Base-by-base conservation (phyloP, 163 green algal species). In the Picocystis sp. region DNA sequence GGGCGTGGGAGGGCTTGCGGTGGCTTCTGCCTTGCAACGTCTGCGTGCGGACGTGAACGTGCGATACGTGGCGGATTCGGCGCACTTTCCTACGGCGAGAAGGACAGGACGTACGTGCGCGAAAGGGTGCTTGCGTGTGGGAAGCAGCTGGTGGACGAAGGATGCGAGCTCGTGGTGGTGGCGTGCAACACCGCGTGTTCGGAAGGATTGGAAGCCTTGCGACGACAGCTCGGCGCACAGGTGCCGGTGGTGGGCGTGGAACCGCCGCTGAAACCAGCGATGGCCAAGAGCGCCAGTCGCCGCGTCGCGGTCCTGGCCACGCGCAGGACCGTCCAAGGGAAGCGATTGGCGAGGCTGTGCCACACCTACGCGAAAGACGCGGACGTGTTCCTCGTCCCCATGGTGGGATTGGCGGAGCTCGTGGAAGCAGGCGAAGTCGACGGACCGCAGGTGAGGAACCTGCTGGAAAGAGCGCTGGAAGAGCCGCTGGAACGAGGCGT, bases 121-220 rank as follows among this genome's bases (percentile, higher is more conserved):
- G 22, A 19, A 3, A 22, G 51, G 9, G 51, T 54, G 35, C 17
- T 57, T 25, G n/a, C 48, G 22, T 34, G 22, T 21, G 44, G 21
- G 5, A 33, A 8, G 33, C 11, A 22, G 22, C 5, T 25, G 24
- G 51, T 43, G 22, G 51, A 19, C 3, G 51, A 57, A 43, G 51
- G 51, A n/a, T 57, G 51, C 33, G 22, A 53, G 21, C 22, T 57
- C 12, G 21, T 57, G 19, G 22, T 57, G 21, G 51, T 57, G 51
- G 51, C 51, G 51, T 57, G 51, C 51, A 57, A 57, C 51, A 57
- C 51, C 15, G 51, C 51, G 3, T 57, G 19, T 22, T 57, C 51
- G 19, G 24, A 29, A 22, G 51, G 35, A 19, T 43, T 57, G 35
- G 51, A 57, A 43, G 19, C 46, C 3, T 19, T 57, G 22, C 51